These are phyloP conservation scores for Schizochytrium sp. DNA, from an alignment of 108 stramenopile genomes.

Conservation along the genomic window DNA sequence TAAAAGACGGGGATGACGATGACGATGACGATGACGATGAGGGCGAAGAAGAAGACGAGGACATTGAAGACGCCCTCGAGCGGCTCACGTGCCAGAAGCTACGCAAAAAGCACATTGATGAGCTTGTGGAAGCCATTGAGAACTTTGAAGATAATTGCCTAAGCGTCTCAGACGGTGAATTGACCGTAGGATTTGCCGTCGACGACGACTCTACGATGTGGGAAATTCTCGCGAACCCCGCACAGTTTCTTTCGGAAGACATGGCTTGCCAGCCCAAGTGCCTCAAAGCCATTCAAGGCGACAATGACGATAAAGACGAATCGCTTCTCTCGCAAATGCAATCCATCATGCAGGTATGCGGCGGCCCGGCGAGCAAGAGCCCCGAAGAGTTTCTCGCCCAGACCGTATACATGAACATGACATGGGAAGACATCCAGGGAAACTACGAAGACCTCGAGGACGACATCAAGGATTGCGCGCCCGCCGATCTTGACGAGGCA, in stretches of 20 bases:
- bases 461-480: background rate
- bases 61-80: background rate
- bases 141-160: background rate
- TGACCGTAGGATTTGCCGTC: background rate
- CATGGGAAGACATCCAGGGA: background rate
- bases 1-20: background rate
- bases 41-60: background rate
- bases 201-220: background rate
- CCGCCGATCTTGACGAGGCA: background rate
- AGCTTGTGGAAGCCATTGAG: background rate
- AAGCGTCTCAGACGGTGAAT: no score
- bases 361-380: background rate
- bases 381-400: background rate
- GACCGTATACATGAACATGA: background rate
- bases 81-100: background rate
- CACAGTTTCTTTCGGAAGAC: background rate
- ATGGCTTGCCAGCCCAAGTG: background rate
- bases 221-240: background rate
- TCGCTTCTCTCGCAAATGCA: background rate
- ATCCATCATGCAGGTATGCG: background rate
- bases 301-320: background rate
- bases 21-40: background rate
- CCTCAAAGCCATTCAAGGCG: background rate
- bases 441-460: background rate
- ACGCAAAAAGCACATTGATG: background rate